These are phyloP conservation scores for Kodamaea lidongshanica DNA, from an alignment of 805 yeast genomes.

Conservation along the genomic window DNA sequence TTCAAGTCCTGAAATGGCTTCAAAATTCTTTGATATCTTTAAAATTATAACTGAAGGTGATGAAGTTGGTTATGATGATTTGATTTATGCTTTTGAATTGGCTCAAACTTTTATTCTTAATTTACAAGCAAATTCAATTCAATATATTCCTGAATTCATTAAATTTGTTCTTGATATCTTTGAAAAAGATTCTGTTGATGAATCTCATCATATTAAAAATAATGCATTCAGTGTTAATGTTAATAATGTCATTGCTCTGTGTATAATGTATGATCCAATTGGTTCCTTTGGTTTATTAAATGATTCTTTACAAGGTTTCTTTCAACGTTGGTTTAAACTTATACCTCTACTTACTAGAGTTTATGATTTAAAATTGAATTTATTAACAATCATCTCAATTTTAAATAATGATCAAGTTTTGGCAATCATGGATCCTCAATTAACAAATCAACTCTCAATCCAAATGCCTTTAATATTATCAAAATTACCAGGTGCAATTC, in stretches of 20 bases:
- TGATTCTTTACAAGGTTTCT: slow-evolving; percentile 41
- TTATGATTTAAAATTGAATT: slow-evolving; percentile 72
- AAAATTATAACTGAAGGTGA: slow-evolving; percentile 40
- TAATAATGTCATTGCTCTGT: slow-evolving; percentile 57
- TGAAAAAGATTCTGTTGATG: slow-evolving; percentile 20
- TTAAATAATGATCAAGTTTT: slow-evolving; percentile 20
- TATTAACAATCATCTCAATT: slow-evolving; percentile 57
- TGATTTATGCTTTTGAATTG: slow-evolving; percentile 53
- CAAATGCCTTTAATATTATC: slow-evolving; percentile 48
- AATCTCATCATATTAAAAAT: slow-evolving; percentile 22
- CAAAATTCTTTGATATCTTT: slow-evolving; percentile 48
- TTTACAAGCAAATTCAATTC: slow-evolving; percentile 42
- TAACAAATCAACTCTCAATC: slow-evolving; percentile 37
- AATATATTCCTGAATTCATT: slow-evolving; percentile 43
- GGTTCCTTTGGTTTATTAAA: slow-evolving; percentile 47
- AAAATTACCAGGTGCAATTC: slow-evolving; percentile 67
- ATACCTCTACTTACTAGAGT: slow-evolving; percentile 58
- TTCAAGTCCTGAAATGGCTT: slow-evolving; percentile 39
- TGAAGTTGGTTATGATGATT: slow-evolving; percentile 52
- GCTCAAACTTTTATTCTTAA: slow-evolving; percentile 59
- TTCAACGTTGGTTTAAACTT: slow-evolving; percentile 60
- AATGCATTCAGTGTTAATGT: slow-evolving; percentile 42
- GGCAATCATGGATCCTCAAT: slow-evolving; percentile 13
- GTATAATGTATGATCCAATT: slow-evolving; percentile 55
- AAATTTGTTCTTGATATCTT: slow-evolving; percentile 38